phyloP scores from a whole-genome alignment of 495 filamentous ascomycete genomes.

The Penicillium bialowiezense region DNA sequence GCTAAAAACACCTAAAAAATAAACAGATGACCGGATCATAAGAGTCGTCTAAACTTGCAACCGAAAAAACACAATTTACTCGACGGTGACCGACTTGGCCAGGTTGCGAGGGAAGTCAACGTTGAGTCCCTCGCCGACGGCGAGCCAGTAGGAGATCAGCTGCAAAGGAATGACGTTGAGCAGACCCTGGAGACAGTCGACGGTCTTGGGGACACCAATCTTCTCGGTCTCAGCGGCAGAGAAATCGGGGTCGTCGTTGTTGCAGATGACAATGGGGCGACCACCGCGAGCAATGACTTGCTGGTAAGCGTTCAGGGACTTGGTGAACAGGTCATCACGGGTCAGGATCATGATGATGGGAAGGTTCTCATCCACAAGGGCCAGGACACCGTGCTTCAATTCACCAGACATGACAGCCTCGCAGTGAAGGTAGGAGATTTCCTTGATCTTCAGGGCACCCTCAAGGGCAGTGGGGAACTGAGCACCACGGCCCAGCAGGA shows the following conservation, averaged over 20 bases:
- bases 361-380: conserved; percentile 94
- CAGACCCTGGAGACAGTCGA: conserved; percentile 92
- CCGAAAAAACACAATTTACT: conserved; percentile 54
- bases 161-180: conserved; percentile 97
- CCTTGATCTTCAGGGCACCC: conserved; percentile 98
- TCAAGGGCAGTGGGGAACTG: conserved; percentile 97
- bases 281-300: conserved; percentile 96
- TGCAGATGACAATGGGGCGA: conserved; percentile 98
- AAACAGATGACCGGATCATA: conserved; percentile 24
- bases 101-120: conserved; percentile 97
- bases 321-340: conserved; percentile 90
- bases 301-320: conserved; percentile 97
- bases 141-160: conserved; percentile 97
- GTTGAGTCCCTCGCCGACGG: conserved; percentile 91
- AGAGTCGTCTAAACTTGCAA: conserved; percentile 22
- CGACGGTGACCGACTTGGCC: conserved; percentile 97
- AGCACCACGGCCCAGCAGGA: conserved; percentile 89
- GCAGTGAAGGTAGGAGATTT: conserved; percentile 98
- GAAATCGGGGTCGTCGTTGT: conserved; percentile 86
- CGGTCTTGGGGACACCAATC: conserved; percentile 95
- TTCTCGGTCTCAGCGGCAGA: conserved; percentile 81
- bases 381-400: conserved; percentile 96
- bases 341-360: conserved; percentile 99
- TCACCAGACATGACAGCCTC: conserved; percentile 99
- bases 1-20: conserved; percentile 22